Conservation (phyloP, 257 asterid genomes). For the Galeopsis tetrahit region DNA sequence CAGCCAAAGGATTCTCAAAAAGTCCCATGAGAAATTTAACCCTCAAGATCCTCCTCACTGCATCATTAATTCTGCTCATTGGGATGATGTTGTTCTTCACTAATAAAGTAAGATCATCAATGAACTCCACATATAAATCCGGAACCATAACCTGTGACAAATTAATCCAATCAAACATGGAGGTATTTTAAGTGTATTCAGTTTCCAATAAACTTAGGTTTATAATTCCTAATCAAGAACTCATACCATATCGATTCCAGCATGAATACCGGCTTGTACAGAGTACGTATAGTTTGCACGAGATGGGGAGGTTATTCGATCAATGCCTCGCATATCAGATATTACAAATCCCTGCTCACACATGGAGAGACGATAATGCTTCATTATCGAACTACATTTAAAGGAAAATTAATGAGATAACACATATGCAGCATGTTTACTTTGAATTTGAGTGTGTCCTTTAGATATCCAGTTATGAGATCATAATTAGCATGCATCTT, state of each 20-base stretch:
- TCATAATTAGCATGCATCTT: conserved; percentile 59
- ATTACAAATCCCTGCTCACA: conserved; percentile 70
- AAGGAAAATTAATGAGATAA: neutral
- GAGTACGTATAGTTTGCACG: conserved; percentile 65
- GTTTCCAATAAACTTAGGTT: neutral
- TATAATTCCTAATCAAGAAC: neutral
- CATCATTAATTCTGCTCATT: conserved; percentile 67
- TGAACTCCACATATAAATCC: conserved; percentile 41
- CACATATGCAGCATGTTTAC: conserved; percentile 31
- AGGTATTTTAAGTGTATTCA: neutral
- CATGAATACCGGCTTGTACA: conserved; percentile 54
- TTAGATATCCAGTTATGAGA: conserved; percentile 54
- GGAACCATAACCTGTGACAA: conserved; percentile 64
- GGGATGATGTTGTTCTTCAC: conserved; percentile 58
- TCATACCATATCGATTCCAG: conserved; percentile 79
- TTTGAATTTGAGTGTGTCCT: conserved; percentile 51
- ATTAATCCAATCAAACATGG: neutral
- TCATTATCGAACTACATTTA: neutral
- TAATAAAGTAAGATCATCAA: conserved; percentile 43
- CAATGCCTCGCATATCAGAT: conserved; percentile 74
- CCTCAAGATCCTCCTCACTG: conserved; percentile 64
- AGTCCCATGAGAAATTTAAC: conserved; percentile 67
- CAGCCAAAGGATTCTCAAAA: conserved; percentile 68
- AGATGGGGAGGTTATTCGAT: conserved; percentile 59
- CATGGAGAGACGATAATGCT: neutral